Conservation (phyloP, 352 stramenopile genomes). For the Globisporangium splendens region DNA sequence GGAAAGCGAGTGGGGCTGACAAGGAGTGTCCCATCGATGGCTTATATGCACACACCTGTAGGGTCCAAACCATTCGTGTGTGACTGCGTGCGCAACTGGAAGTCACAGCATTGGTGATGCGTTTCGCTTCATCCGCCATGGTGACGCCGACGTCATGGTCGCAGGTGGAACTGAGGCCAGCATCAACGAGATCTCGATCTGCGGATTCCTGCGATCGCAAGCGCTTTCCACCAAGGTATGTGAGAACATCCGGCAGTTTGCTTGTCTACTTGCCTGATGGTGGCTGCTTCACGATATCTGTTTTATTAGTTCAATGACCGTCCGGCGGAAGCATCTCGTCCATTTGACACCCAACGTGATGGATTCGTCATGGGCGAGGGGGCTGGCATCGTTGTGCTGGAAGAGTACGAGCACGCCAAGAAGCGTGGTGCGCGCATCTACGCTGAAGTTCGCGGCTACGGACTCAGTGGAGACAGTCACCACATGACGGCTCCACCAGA, state of each 20-base stretch:
- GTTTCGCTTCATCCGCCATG: constrained; percentile 81
- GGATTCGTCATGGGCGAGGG: constrained; percentile 97
- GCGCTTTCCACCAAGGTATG: constrained; percentile 89
- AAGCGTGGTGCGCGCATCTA: constrained; percentile 92
- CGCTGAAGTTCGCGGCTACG: constrained; percentile 94
- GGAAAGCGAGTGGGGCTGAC: too few species aligned
- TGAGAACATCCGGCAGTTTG: background rate
- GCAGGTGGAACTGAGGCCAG: constrained; percentile 94
- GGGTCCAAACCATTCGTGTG: constrained; percentile 96
- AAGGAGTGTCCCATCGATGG: background rate
- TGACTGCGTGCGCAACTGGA: constrained; percentile 96
- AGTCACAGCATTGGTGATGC: constrained; percentile 96
- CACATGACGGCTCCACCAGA: constrained; percentile 86
- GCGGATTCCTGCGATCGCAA: constrained; percentile 94
- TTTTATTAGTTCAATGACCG: constrained; percentile 91
- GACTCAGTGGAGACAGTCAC: constrained; percentile 94
- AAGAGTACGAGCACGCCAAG: constrained; percentile 91
- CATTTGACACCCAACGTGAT: constrained; percentile 94
- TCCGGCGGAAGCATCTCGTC: constrained; percentile 85
- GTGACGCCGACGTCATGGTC: constrained; percentile 94
- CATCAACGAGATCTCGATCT: constrained; percentile 92
- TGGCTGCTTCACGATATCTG: background rate
- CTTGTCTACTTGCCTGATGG: background rate
- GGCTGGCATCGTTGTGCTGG: constrained; percentile 61
- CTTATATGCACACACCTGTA: constrained; percentile 13